Base-by-base conservation (phyloP, 106 monocot genomes). In the Triglochin maritima region DNA sequence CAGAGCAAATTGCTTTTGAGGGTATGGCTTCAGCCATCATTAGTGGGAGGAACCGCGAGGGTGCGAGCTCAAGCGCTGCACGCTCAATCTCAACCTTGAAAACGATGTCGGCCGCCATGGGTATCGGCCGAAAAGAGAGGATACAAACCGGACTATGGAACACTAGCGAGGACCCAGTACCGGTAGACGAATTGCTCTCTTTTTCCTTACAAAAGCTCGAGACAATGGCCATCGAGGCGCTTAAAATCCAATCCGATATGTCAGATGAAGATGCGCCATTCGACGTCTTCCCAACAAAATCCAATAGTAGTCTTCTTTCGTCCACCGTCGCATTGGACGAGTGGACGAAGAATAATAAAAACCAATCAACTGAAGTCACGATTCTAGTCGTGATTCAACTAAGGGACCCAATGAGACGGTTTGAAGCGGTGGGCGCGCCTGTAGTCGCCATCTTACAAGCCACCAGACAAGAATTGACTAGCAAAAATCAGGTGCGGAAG, bases 1-100 rank as follows among this genome's bases (percentile, higher is more conserved):
- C 95, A 0, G 95, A 90, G 81, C 95, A 95, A 49, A 79, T 87
- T 9, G 95, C 95, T 1, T 90, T 90, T 67, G 95, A 95, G 60
- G 90, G 95, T 44, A 83, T 95, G 14, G 95, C 95, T 6, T 73
- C 83, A 9, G 85, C 82, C 10, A 87, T 95, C 68, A 79, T 95
- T 15, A 74, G 70, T 45, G 87, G 87, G 8, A 60, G 90, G 76
- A 87, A 73, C 81, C 80, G 71, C 50, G 90, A 85, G 56, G 77
- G 73, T 0, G 90, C 83, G 4, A 90, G 77, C 80, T 95, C 95
- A 9, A 81, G 78, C 41, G 95, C 87, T 0, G 87, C 87, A 0
- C 77, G 50, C 54, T 83, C 90, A 2, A 65, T 95, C 3, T 72
- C 87, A 1, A 52, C 57, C 0, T 76, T 90, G 12, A 90, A 83